Base-by-base conservation (phyloP, 2,329 filamentous ascomycete species). In the Xylariaceae sp. region DNA sequence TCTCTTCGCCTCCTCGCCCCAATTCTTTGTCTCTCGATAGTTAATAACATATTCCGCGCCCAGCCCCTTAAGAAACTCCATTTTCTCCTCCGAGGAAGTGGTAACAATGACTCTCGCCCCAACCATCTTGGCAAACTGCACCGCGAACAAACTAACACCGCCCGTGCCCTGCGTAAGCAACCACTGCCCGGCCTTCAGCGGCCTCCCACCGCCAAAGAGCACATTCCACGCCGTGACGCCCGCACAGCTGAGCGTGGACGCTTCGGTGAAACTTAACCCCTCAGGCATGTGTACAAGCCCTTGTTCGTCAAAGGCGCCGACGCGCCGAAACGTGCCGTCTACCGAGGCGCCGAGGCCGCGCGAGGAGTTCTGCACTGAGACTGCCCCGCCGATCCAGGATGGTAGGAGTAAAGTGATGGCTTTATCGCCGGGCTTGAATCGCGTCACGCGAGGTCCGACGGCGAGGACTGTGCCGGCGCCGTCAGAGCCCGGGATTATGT, bases 261-360 rank as follows among this genome's bases (percentile, higher is more conserved):
- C 79, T 58, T 85, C 81, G 1, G 74, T 56, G 37, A 74, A 78
- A 50, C 64, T 76, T 4, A 86, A 68, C 14, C 76, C 78, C 3
- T 69, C 64, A 0, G 88, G 88, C 66, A 83, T 79, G 34, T 73
- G 69, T 7, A 91, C 86, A 2, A 91, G 79, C 0, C 85, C 86
- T 41, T 89, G 82, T 34, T 74, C 71, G 46, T 67, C 60, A 45
- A 74, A 74, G 4, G 62, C 64, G 2, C 65, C 72, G n/a, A 66
- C 51, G 3, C 65, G 46, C 17, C 72, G 69, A 9, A 75, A 56
- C 2, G 71, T 73, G 17, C 73, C 72, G 28, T 75, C 67, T 0
- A 68, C 11, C 0, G 62, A 60, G 12, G 60, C 67, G 6, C 72
- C 73, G 9, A 71, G 62, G 0, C 63, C 65, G 31, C 44, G 40